These are phyloP conservation scores for Zasmidium cellare DNA, from an alignment of 2,329 filamentous ascomycete species.

Conservation along the genomic window DNA sequence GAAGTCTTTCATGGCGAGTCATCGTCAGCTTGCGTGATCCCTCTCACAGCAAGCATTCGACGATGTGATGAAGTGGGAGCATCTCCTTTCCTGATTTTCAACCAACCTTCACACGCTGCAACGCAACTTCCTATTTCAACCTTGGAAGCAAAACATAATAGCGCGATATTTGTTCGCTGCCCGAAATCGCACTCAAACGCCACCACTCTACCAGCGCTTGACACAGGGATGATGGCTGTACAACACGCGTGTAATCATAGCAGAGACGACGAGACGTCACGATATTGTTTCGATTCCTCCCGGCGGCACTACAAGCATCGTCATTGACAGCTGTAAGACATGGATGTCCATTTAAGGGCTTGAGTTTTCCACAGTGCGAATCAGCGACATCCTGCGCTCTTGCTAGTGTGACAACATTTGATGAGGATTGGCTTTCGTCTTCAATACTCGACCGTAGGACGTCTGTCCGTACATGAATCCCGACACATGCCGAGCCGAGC, in stretches of 20 bases:
- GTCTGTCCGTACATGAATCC: background rate
- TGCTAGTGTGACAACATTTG: no score
- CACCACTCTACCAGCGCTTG: background rate
- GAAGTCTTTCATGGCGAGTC: slow-evolving; percentile 1
- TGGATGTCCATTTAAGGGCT: no score
- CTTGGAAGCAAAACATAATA: background rate
- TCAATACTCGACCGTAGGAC: background rate
- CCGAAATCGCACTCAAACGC: background rate
- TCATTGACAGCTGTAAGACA: background rate
- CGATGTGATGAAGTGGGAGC: background rate
- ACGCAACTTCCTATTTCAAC: no score
- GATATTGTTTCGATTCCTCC: no score
- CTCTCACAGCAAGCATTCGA: background rate
- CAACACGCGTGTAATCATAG: background rate
- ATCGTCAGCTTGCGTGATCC: background rate
- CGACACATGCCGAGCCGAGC: background rate
- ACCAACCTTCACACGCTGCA: no score
- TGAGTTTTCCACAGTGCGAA: no score
- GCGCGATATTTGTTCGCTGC: background rate
- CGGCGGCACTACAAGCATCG: background rate
- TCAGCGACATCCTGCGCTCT: no score
- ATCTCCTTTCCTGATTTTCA: no score
- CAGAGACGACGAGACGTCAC: background rate
- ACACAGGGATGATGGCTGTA: background rate
- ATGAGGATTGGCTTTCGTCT: background rate